Evolutionary conservation across 495 filamentous ascomycete species (phyloP).

Genomic region (Ramalina intermedia): DNA sequence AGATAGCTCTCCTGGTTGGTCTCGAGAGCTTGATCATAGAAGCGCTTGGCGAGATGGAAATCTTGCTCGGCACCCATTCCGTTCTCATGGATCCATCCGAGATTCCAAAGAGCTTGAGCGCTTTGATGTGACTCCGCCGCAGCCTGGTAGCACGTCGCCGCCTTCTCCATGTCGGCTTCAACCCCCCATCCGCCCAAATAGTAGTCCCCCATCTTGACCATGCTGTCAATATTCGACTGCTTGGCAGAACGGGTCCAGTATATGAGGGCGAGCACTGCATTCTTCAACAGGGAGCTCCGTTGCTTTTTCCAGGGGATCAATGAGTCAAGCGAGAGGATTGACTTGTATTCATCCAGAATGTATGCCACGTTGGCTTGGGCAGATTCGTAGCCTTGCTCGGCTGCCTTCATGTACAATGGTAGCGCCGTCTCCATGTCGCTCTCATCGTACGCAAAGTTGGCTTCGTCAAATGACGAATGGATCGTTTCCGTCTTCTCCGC

Average conservation of each 20-base stretch:
- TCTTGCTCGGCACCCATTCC: slow-evolving; percentile 87
- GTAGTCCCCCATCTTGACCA: slow-evolving; percentile 98
- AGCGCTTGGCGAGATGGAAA: slow-evolving; percentile 92
- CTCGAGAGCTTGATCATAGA: slow-evolving; percentile 82
- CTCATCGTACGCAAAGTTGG: slow-evolving; percentile 68
- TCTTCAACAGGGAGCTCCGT: slow-evolving; percentile 42
- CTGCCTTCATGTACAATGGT: slow-evolving; percentile 76
- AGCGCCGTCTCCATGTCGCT: slow-evolving; percentile 82
- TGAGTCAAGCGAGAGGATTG: slow-evolving; percentile 37
- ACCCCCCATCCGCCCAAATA: slow-evolving; percentile 73
- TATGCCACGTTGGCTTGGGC: slow-evolving; percentile 92
- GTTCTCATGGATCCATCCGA: slow-evolving; percentile 99
- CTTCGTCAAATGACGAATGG: slow-evolving; percentile 72
- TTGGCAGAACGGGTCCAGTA: slow-evolving; percentile 95
- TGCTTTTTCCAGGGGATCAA: slow-evolving; percentile 31
- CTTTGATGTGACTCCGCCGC: slow-evolving; percentile 83
- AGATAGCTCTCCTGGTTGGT: slow-evolving; percentile 88
- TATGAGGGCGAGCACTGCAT: slow-evolving; percentile 67
- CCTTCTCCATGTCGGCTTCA: slow-evolving; percentile 63
- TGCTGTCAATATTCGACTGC: slow-evolving; percentile 81
- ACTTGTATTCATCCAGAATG: slow-evolving; percentile 69
- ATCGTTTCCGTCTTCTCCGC: slow-evolving; percentile 77
- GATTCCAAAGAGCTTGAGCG: slow-evolving; percentile 90
- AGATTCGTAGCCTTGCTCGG: slow-evolving; percentile 89
- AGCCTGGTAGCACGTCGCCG: slow-evolving; percentile 79